Conservation (phyloP, 2,329 filamentous ascomycete species). For the Graphilbum ipis-grandicollis region DNA sequence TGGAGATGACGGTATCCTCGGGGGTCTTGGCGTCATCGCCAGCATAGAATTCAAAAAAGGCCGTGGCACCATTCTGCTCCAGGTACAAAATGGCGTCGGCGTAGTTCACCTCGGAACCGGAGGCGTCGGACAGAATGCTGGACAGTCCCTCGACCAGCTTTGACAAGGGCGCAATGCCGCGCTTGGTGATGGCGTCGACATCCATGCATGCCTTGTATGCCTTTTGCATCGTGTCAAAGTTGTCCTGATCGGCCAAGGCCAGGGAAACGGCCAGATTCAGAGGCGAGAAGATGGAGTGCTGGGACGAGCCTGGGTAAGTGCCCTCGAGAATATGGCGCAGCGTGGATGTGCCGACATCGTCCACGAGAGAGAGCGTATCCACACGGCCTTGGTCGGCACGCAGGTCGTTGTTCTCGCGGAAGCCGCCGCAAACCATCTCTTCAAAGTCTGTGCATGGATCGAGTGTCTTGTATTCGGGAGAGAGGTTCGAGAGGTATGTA, state of each 20-base stretch:
- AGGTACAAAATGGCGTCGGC: slow-evolving; percentile 30
- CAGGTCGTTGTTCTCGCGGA: slow-evolving; percentile 45
- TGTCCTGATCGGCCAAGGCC: slow-evolving; percentile 35
- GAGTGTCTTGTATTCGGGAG: slow-evolving; percentile 39
- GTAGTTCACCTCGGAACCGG: slow-evolving; percentile 9
- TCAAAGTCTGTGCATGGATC: slow-evolving; percentile 57
- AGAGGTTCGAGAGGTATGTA: slow-evolving; percentile 42
- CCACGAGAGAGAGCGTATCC: slow-evolving; percentile 44
- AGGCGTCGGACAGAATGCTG: slow-evolving; percentile 18
- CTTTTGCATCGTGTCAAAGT: slow-evolving; percentile 48
- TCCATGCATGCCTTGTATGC: slow-evolving; percentile 51
- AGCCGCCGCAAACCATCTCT: slow-evolving; percentile 49
- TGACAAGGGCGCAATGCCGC: slow-evolving; percentile 37
- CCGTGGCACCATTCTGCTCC: slow-evolving; percentile 23
- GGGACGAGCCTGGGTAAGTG: slow-evolving; percentile 26
- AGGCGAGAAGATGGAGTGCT: slow-evolving; percentile 27
- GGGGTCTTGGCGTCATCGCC: slow-evolving; percentile 27
- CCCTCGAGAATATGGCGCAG: slow-evolving; percentile 48
- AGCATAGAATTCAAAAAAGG: slow-evolving; percentile 18
- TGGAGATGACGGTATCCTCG: slow-evolving; percentile 16
- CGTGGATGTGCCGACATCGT: slow-evolving; percentile 37
- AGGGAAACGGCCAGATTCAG: slow-evolving; percentile 16
- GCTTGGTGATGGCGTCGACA: slow-evolving; percentile 34
- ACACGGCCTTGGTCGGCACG: slow-evolving; percentile 43
- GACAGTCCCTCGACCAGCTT: slow-evolving; percentile 35